Evolutionary conservation across 1,284 basidiomycete species (phyloP).

Genomic region (Volvariella volvacea): DNA sequence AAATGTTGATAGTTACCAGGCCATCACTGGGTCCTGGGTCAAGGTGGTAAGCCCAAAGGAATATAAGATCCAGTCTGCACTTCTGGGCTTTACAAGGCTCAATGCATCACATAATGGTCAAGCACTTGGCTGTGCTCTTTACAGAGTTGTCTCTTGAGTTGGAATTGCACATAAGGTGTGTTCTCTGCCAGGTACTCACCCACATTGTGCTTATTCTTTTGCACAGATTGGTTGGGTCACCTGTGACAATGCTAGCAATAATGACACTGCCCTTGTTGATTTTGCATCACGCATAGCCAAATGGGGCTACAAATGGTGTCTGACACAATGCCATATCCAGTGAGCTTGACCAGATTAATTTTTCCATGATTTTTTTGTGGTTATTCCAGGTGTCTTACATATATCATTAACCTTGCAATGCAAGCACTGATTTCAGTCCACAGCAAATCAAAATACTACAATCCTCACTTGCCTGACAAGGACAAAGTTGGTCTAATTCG

Average conservation of each 20-base stretch:
- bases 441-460: conserved; percentile 23
- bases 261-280: conserved; percentile 28
- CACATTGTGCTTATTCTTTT: conserved; percentile 3
- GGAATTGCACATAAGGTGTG: conserved; percentile 17
- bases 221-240: conserved; percentile 25
- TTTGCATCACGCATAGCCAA: conserved; percentile 5
- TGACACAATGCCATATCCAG: conserved; percentile 14
- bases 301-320: conserved; percentile 11
- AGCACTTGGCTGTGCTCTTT: conserved; percentile 23
- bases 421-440: conserved; percentile 24
- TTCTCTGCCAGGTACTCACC: conserved; percentile 4
- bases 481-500: conserved; percentile 24
- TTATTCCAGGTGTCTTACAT: conserved; percentile 30
- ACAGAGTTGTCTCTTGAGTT: conserved; percentile 17
- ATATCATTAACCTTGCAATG: conserved; percentile 30
- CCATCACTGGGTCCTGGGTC: conserved; percentile 25
- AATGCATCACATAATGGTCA: conserved; percentile 23
- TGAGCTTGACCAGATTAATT: conserved; percentile 12
- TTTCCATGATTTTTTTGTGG: too few relatives aligned
- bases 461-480: conserved; percentile 15
- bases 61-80: conserved; percentile 17
- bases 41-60: conserved; percentile 13
- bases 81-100: conserved; percentile 22
- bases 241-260: conserved; percentile 28
- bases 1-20: conserved; percentile 25